Evolutionary conservation across 2,329 filamentous ascomycete species (phyloP).

Genomic region (Sarocladium strictum): DNA sequence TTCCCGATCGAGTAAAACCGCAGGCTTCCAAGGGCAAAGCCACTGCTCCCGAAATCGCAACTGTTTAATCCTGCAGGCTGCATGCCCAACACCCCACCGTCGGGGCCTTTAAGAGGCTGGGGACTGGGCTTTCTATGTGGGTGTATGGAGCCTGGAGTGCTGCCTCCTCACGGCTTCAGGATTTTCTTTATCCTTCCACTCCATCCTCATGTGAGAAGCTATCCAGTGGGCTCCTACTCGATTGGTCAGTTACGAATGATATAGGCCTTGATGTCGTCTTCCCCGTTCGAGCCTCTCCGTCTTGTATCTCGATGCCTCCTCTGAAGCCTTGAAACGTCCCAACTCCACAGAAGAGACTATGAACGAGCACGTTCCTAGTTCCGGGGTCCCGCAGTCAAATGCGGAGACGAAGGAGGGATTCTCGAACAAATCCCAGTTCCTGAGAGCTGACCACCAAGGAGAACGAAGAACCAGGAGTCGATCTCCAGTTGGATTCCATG

Average conservation of each 20-base stretch:
- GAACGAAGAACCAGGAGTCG: neutral
- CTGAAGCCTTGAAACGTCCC: neutral
- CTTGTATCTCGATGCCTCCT: neutral
- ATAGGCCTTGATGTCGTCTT: neutral
- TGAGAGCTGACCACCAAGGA: neutral
- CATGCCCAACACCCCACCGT: neutral
- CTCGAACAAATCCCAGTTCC: neutral
- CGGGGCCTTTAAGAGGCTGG: constrained; percentile 5
- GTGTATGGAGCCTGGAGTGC: neutral
- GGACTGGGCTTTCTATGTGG: neutral
- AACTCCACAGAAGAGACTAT: neutral
- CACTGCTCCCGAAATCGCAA: neutral
- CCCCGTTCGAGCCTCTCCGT: neutral
- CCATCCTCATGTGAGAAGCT: neutral
- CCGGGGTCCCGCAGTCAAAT: neutral
- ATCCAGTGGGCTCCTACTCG: neutral
- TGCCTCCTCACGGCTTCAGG: neutral
- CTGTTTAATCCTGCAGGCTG: neutral
- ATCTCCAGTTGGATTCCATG: neutral
- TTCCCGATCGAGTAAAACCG: neutral
- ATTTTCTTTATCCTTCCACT: neutral
- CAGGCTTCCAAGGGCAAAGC: neutral
- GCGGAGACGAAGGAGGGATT: neutral
- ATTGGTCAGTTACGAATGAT: neutral
- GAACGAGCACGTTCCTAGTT: neutral